phyloP scores from a whole-genome alignment of 2,329 filamentous ascomycete species.

The Tolypocladium amazonense region DNA sequence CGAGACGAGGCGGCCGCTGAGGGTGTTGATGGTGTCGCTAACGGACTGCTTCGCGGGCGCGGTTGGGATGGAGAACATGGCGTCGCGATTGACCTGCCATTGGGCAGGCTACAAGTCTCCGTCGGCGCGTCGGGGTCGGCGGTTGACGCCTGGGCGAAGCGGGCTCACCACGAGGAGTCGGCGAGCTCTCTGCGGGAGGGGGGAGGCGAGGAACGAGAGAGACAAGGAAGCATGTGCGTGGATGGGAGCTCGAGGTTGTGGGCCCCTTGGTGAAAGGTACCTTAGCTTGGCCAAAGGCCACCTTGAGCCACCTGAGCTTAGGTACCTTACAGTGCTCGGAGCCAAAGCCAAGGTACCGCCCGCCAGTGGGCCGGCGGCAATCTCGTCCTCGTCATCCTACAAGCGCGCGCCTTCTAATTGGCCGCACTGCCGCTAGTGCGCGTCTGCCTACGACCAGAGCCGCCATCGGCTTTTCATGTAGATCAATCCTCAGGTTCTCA shows the following conservation, averaged over 20 bases:
- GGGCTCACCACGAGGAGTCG: not conserved
- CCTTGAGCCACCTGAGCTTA: too few relatives aligned
- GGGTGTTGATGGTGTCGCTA: conserved; percentile 82
- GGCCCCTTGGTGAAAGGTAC: not conserved
- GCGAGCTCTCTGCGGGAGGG: not conserved
- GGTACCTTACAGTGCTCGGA: too few relatives aligned
- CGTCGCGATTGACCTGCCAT: conserved; percentile 18
- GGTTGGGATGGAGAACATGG: conserved; percentile 54
- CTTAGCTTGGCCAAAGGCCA: too few relatives aligned
- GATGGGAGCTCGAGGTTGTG: not conserved
- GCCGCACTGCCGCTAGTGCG: not conserved
- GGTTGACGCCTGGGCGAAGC: not conserved
- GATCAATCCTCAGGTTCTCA: not conserved
- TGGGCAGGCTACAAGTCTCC: conserved; percentile 5
- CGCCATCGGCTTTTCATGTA: not conserved
- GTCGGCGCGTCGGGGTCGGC: not conserved
- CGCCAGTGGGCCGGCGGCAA: too few relatives aligned
- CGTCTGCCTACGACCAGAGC: too few relatives aligned
- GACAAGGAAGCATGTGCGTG: not conserved
- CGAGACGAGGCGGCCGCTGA: conserved; percentile 78
- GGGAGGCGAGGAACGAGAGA: not conserved
- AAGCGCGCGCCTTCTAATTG: not conserved
- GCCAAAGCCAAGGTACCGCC: too few relatives aligned
- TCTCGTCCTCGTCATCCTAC: not conserved
- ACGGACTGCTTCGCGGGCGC: conserved; percentile 94